Conservation (phyloP, 2,329 filamentous ascomycete genomes). For the Fusarium sp. region DNA sequence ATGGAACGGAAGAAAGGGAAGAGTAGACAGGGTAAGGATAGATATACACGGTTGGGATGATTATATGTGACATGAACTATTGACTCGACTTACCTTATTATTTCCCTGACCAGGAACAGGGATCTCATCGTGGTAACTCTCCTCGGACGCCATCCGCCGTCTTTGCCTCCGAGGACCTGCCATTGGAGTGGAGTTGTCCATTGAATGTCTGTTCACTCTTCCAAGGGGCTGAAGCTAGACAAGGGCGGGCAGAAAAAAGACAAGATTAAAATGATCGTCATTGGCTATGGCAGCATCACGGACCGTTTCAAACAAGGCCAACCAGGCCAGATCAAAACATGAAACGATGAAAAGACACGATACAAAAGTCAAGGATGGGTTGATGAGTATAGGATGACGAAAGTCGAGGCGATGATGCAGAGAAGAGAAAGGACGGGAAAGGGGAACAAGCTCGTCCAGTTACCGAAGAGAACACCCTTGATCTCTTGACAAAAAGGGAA, state of each 20-base stretch:
- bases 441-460: constrained; percentile 10
- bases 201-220: constrained; percentile 11
- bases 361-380: not conserved
- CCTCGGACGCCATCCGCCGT: constrained; percentile 23
- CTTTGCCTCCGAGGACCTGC: constrained; percentile 27
- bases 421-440: not conserved
- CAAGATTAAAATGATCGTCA: constrained; percentile 19
- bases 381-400: not conserved
- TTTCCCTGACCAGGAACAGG: constrained; percentile 21
- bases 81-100: constrained; percentile 5
- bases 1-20: constrained; percentile 9
- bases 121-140: constrained; percentile 29
- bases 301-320: constrained; percentile 31
- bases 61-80: constrained; percentile 30
- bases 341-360: constrained; percentile 2
- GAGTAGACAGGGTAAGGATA: constrained; percentile 13
- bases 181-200: constrained; percentile 33
- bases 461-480: not conserved
- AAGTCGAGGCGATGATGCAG: not conserved
- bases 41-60: constrained; percentile 3
- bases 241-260: not conserved
- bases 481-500: constrained; percentile 9
- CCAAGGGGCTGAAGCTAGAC: constrained; percentile 4
- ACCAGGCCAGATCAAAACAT: constrained; percentile 9
- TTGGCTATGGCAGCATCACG: constrained; percentile 30